These are phyloP conservation scores for Metschnikowia santaceciliae DNA, from an alignment of 805 yeast species.

Conservation along the genomic window DNA sequence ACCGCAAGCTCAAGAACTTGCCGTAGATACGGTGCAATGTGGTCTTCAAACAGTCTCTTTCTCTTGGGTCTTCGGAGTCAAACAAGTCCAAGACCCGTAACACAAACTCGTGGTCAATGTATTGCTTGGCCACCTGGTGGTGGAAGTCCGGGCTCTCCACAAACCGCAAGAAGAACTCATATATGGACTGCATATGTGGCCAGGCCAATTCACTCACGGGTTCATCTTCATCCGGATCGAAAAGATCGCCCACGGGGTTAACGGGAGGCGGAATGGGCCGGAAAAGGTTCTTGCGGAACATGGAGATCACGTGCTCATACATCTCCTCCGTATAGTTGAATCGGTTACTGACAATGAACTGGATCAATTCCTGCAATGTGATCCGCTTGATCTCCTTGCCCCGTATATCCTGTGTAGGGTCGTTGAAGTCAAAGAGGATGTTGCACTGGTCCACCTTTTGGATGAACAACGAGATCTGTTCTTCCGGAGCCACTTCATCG, in stretches of 20 bases:
- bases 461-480: slow-evolving; percentile 72
- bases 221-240: slow-evolving; percentile 98
- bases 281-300: slow-evolving; percentile 86
- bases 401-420: slow-evolving; percentile 85
- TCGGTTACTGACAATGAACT: slow-evolving; percentile 77
- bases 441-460: slow-evolving; percentile 93
- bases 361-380: slow-evolving; percentile 85
- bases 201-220: slow-evolving; percentile 95
- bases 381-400: slow-evolving; percentile 90
- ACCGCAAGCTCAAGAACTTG: slow-evolving; percentile 82
- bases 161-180: slow-evolving; percentile 89
- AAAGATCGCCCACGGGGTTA: slow-evolving; percentile 93
- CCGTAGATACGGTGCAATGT: slow-evolving; percentile 96
- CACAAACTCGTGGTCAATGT: slow-evolving; percentile 87
- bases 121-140: slow-evolving; percentile 88
- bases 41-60: slow-evolving; percentile 91
- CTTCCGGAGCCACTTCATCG: slow-evolving; percentile 79
- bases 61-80: slow-evolving; percentile 95
- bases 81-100: slow-evolving; percentile 78
- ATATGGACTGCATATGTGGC: slow-evolving; percentile 98
- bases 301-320: slow-evolving; percentile 80
- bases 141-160: slow-evolving; percentile 93
- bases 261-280: slow-evolving; percentile 98
- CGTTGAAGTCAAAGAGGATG: slow-evolving; percentile 88
- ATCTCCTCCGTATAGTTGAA: slow-evolving; percentile 86